Percentiles rank a stretch among this genome's conserved stretches.
Conservation (phyloP, 768 basidiomycete genomes). For the Hebeloma cylindrosporum region DNA sequence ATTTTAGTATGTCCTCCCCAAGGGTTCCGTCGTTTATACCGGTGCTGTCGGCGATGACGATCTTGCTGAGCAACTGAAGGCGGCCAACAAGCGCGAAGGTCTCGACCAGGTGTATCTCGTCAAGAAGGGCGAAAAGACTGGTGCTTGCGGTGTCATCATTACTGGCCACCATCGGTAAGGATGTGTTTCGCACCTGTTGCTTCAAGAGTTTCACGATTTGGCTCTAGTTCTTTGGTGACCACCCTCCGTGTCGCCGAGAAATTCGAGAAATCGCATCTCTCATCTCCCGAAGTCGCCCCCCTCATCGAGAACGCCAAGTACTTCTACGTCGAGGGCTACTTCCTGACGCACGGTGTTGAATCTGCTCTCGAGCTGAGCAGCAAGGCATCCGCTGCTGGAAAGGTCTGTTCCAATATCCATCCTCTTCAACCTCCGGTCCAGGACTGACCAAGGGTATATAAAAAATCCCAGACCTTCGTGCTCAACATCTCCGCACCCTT, state of each 20-base stretch:
- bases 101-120: conserved; percentile 88
- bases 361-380: conserved; percentile 72
- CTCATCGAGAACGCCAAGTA: conserved; percentile 78
- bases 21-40: conserved; percentile 86
- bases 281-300: conserved; percentile 70
- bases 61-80: conserved; percentile 85
- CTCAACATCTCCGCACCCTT: conserved; percentile 97
- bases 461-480: conserved; percentile 73
- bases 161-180: conserved; percentile 87
- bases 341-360: conserved; percentile 89
- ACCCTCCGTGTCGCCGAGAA: conserved; percentile 88
- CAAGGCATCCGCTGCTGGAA: conserved; percentile 71
- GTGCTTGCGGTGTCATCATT: conserved; percentile 94
- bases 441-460: conserved; percentile 2
- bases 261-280: conserved; percentile 80
- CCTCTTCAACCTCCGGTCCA: neutral
- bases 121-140: conserved; percentile 83
- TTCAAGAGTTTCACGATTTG: neutral
- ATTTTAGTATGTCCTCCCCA: conserved; percentile 84
- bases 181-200: neutral
- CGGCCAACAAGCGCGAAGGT: conserved; percentile 90
- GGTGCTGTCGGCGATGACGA: conserved; percentile 94
- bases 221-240: conserved; percentile 83
- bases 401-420: conserved; percentile 44
- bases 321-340: conserved; percentile 96